A percentile compares a stretch with the other conserved stretches of the same genome.
Conservation (phyloP, 2,329 filamentous ascomycete species). For the Penicillium vulpinum region DNA sequence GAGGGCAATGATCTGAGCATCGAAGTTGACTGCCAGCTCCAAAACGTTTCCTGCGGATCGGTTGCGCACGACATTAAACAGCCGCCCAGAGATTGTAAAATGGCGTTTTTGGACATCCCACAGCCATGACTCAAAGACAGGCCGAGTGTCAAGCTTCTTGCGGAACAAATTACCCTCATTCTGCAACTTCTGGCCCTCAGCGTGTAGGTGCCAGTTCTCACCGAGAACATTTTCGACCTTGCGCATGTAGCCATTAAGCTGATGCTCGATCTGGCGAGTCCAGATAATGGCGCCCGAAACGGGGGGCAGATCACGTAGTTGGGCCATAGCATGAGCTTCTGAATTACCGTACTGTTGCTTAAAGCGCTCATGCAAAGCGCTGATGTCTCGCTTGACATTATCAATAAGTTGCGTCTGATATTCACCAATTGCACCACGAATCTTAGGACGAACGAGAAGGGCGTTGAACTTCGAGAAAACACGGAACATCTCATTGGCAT, state of each 20-base stretch:
- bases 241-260: slow-evolving; percentile 95
- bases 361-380: slow-evolving; percentile 89
- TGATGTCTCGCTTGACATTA: slow-evolving; percentile 95
- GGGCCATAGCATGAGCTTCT: slow-evolving; percentile 96
- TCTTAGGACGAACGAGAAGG: slow-evolving; percentile 97
- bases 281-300: slow-evolving; percentile 97
- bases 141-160: slow-evolving; percentile 90
- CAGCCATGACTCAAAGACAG: slow-evolving; percentile 95
- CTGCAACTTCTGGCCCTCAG: slow-evolving; percentile 91
- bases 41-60: slow-evolving; percentile 86
- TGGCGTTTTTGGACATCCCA: slow-evolving; percentile 85
- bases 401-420: slow-evolving; percentile 98
- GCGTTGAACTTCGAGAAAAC: slow-evolving; percentile 99
- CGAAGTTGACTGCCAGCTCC: slow-evolving; percentile 92
- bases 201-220: slow-evolving; percentile 88
- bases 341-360: slow-evolving; percentile 99
- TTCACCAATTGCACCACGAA: slow-evolving; percentile 94
- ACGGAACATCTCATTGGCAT: slow-evolving; percentile 98
- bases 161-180: slow-evolving; percentile 91
- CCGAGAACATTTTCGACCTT: slow-evolving; percentile 98
- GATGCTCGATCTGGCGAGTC: slow-evolving; percentile 94
- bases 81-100: slow-evolving; percentile 84
- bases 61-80: slow-evolving; percentile 87
- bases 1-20: slow-evolving; percentile 91
- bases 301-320: slow-evolving; percentile 90